phyloP scores from a whole-genome alignment of 352 stramenopile genomes.

The Phytopythium ostracodes region DNA sequence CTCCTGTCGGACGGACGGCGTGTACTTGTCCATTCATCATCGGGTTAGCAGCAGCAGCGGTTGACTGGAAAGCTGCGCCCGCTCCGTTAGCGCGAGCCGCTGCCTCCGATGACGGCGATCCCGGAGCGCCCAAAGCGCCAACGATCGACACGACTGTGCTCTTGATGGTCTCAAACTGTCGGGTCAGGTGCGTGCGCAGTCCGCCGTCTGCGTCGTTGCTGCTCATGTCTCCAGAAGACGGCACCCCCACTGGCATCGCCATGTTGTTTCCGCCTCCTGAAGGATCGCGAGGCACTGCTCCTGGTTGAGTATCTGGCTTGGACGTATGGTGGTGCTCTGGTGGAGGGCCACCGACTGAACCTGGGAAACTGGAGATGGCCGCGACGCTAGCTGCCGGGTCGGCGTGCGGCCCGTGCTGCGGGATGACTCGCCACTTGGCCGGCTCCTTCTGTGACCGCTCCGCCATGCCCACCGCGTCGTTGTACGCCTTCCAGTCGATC shows the following conservation, averaged over 20 bases:
- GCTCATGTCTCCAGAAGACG: not conserved
- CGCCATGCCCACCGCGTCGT: slow-evolving; percentile 39
- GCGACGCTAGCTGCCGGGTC: slow-evolving; percentile 17
- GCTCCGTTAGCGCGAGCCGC: not conserved
- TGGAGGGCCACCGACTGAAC: not conserved
- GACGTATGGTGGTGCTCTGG: not conserved
- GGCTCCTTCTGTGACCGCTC: slow-evolving; percentile 60
- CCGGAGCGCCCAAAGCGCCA: slow-evolving; percentile 23
- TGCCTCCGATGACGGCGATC: slow-evolving; percentile 1
- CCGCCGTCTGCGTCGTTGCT: slow-evolving; percentile 13
- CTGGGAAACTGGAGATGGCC: slow-evolving; percentile 6
- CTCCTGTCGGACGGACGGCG: not conserved
- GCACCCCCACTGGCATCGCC: not conserved
- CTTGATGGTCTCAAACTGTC: slow-evolving; percentile 42
- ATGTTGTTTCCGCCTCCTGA: not conserved
- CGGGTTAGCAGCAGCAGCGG: not conserved
- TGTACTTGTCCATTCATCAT: not conserved
- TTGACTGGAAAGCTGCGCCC: not conserved
- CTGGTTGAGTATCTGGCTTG: not conserved
- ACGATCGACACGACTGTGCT: slow-evolving; percentile 47
- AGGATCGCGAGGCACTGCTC: not conserved
- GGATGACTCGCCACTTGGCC: slow-evolving; percentile 74
- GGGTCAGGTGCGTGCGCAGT: slow-evolving; percentile 31
- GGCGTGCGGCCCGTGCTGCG: slow-evolving; percentile 65
- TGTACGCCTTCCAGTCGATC: slow-evolving; percentile 87